Evolutionary conservation across 2,329 filamentous ascomycete species (phyloP).

Genomic region (Sclerotinia borealis): DNA sequence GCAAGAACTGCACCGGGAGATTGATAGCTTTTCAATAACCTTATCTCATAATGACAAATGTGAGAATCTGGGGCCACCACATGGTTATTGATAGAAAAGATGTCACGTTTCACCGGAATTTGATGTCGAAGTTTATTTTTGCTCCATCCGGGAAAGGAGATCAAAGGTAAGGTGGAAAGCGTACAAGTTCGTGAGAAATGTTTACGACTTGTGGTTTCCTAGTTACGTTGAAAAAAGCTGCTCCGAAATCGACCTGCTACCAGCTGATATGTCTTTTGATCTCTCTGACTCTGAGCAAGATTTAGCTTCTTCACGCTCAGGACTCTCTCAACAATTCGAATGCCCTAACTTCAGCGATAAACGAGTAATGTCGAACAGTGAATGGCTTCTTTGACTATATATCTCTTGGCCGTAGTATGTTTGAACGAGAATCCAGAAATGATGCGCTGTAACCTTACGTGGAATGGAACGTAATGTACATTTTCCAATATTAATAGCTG

Average conservation of each 20-base stretch:
- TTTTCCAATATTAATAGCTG: too few species aligned
- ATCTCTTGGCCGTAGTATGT: too few species aligned
- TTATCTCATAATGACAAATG: neutral
- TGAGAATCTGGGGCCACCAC: neutral
- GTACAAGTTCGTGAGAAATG: neutral
- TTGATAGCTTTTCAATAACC: neutral
- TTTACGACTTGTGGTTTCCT: neutral
- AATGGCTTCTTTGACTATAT: too few species aligned
- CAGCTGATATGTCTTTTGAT: neutral
- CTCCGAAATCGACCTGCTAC: neutral
- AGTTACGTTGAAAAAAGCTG: neutral
- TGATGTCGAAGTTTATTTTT: neutral
- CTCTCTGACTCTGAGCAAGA: neutral
- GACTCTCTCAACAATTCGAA: neutral
- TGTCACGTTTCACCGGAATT: neutral
- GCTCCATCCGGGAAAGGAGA: neutral
- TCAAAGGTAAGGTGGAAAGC: neutral
- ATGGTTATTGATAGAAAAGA: neutral
- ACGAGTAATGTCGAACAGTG: neutral
- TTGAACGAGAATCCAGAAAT: too few species aligned
- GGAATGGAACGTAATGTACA: too few species aligned
- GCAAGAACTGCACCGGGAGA: neutral
- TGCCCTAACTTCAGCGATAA: neutral
- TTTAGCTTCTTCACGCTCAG: neutral
- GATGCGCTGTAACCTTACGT: too few species aligned